Percentiles rank a stretch among this genome's conserved stretches.
phyloP scores from a whole-genome alignment of 352 stramenopile species.

The Lagenidium sp. region DNA sequence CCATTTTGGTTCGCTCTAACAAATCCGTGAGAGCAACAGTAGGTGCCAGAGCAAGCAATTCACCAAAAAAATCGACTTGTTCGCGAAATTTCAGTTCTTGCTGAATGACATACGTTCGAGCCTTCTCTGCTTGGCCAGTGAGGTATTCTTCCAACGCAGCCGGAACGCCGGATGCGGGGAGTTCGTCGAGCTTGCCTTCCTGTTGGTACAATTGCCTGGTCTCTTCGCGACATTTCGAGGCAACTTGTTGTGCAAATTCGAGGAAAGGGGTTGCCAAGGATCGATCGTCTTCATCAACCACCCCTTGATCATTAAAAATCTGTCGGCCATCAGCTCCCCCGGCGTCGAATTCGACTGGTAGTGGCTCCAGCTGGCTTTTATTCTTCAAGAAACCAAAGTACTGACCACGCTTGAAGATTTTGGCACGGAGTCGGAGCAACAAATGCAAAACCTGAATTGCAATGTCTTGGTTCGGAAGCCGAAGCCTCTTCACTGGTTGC shows the following conservation, averaged over 20 bases:
- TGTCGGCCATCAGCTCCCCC: slow-evolving; percentile 7
- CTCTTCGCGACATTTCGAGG: slow-evolving; percentile 41
- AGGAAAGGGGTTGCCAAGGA: slow-evolving; percentile 22
- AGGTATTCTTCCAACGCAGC: slow-evolving; percentile 73
- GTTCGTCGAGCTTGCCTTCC: slow-evolving; percentile 59
- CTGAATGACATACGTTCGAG: slow-evolving; percentile 31
- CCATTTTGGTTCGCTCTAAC: slow-evolving; percentile 17
- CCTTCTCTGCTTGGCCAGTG: slow-evolving; percentile 45
- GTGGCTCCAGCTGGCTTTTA: slow-evolving; percentile 34
- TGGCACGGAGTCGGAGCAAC: slow-evolving; percentile 45
- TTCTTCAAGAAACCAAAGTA: slow-evolving; percentile 59
- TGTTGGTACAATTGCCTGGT: slow-evolving; percentile 41
- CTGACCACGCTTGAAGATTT: slow-evolving; percentile 43
- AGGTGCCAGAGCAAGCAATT: slow-evolving; percentile 46
- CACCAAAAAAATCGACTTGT: slow-evolving; percentile 50
- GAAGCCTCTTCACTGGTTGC: slow-evolving; percentile 1
- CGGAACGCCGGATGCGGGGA: slow-evolving; percentile 47
- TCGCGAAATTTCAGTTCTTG: slow-evolving; percentile 47
- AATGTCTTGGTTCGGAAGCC: slow-evolving; percentile 2
- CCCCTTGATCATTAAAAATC: slow-evolving; percentile 25
- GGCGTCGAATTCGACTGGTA: slow-evolving; percentile 21
- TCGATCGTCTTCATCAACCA: slow-evolving; percentile 32
- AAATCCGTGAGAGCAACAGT: slow-evolving; percentile 29
- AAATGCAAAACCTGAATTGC: slow-evolving; percentile 22
- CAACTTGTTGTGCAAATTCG: slow-evolving; percentile 47